Evolutionary conservation across 306 rosid species (phyloP).

Genomic region (Corylus avellana): DNA sequence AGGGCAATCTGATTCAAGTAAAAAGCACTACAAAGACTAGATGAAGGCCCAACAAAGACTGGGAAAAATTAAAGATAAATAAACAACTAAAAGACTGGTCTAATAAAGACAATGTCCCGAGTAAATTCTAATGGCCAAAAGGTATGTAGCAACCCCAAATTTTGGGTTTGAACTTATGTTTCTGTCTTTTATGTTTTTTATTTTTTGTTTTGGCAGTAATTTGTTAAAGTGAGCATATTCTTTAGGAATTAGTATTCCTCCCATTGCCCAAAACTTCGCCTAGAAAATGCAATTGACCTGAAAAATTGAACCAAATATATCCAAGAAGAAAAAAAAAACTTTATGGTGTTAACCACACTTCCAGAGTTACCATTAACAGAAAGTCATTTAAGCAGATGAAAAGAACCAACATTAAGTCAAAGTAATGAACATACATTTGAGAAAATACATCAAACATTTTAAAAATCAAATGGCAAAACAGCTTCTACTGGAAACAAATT

Average conservation of each 20-base stretch:
- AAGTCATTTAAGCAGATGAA: background rate
- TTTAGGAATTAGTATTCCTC: background rate
- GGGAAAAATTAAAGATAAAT: background rate
- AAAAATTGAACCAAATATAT: background rate
- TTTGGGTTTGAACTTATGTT: background rate
- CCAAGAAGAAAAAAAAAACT: background rate
- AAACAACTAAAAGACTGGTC: background rate
- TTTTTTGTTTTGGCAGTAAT: background rate
- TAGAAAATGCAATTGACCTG: background rate
- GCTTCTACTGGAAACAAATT: background rate
- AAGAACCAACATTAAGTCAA: constrained; percentile 3
- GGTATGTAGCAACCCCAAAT: background rate
- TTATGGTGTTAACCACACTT: background rate
- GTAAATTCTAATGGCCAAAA: background rate
- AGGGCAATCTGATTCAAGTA: background rate
- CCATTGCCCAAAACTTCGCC: background rate
- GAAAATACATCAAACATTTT: background rate
- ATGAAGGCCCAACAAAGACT: background rate
- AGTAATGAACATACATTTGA: constrained; percentile 5
- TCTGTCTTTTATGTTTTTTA: background rate
- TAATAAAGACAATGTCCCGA: background rate
- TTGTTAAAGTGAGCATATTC: background rate
- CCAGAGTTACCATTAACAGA: background rate
- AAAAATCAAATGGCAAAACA: background rate
- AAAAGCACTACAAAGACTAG: background rate